These are phyloP conservation scores for Lactuca sativa DNA, from an alignment of 129 eudicot species.

Conservation along the genomic window DNA sequence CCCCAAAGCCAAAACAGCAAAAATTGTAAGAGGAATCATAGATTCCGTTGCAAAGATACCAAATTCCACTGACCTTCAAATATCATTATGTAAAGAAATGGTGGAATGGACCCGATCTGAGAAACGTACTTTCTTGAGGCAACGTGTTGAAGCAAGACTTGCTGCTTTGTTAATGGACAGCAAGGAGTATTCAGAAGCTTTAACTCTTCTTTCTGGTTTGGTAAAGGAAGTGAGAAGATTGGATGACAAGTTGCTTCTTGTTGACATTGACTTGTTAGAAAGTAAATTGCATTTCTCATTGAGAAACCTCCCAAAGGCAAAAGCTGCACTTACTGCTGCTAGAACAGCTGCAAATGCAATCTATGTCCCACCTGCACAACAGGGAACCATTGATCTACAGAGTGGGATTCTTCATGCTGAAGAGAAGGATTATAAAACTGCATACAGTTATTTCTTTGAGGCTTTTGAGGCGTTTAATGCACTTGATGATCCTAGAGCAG, in stretches of 20 bases:
- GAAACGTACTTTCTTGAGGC: constrained; percentile 53
- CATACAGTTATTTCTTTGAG: constrained; percentile 74
- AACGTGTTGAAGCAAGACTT: constrained; percentile 50
- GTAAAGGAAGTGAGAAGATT: constrained; percentile 53
- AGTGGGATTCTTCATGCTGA: constrained; percentile 69
- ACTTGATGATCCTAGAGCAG: constrained; percentile 70
- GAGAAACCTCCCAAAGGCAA: constrained; percentile 66
- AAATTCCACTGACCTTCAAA: constrained; percentile 52
- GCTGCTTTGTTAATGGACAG: constrained; percentile 52
- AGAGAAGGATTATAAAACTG: constrained; percentile 75
- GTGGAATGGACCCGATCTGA: constrained; percentile 68
- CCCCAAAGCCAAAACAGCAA: constrained; percentile 64
- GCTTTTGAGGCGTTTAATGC: constrained; percentile 86
- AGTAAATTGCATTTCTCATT: constrained; percentile 64
- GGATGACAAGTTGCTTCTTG: constrained; percentile 58
- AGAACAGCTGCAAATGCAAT: constrained; percentile 86
- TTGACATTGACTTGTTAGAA: constrained; percentile 61
- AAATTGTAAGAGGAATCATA: constrained; percentile 56
- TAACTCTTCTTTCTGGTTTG: constrained; percentile 48
- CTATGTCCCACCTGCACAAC: constrained; percentile 72
- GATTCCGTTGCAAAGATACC: constrained; percentile 69
- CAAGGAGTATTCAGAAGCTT: constrained; percentile 57
- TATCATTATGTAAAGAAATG: constrained; percentile 62
- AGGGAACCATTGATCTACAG: constrained; percentile 61
- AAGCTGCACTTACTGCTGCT: constrained; percentile 73